Base-by-base conservation (phyloP, 192 early-diverging fungal genomes). In the Umbelopsis isabellina region DNA sequence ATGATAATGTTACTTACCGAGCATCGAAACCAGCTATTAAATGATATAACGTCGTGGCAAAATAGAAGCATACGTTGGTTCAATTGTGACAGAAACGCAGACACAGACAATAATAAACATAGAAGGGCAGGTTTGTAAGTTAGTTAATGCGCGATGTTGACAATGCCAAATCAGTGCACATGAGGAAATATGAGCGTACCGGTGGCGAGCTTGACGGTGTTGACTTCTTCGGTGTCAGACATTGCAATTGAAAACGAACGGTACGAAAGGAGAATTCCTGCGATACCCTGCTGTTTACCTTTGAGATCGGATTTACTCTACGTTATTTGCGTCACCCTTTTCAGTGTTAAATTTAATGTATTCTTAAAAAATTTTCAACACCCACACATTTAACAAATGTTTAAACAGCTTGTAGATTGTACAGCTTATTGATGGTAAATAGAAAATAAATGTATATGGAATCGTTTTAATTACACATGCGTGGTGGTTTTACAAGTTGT, bases 21-120 rank as follows among this genome's bases (percentile, higher is more conserved):
- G 86, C 86, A 78, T 87, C 86, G 72, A 87, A 87, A 49, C 72
- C 74, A 77, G 82, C 86, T 87, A 74, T 66, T 73, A 15, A 65
- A 27, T 16, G 21, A 41, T 41, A 41, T 25, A 52, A 25, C 51
- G 51, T 6, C 0, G 11, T 20, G 1, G 44, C 33, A n/a, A 35
- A 35, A 65, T 45, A 65, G 30, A 8, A 65, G 41, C 61, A 65
- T 37, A 7, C 30, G 22, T 8, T 25, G 51, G 51, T 13, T 25
- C 8, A 6, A 25, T 10, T 25, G n/a, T 21, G 21, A 52, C 51
- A 21, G 25, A 52, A 25, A 23, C 9, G 51, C 21, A 8, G 22
- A 21, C 20, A 52, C 22, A 3, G 6, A 16, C 22, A 25, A 67
- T 37, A 61, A 47, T 25, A 45, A 69, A 46, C 49, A 46, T 53